These are phyloP conservation scores for Senecio squalidus DNA, from an alignment of 140 eudicot species.

Conservation along the genomic window DNA sequence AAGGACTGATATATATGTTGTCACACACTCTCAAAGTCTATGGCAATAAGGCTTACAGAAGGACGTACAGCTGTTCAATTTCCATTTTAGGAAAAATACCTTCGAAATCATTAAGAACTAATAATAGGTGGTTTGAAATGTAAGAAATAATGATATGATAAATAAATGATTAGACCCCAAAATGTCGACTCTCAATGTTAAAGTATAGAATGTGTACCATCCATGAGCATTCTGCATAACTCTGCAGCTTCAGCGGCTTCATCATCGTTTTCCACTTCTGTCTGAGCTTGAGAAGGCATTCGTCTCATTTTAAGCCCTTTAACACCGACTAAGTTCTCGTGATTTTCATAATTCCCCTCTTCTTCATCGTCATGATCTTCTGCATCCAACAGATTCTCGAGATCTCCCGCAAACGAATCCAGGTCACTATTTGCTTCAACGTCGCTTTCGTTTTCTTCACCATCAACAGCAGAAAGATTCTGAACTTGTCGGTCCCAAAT, in stretches of 20 bases:
- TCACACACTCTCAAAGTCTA: too few species aligned
- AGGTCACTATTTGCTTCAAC: slow-evolving; percentile 86
- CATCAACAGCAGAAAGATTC: slow-evolving; percentile 71
- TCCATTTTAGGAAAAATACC: too few species aligned
- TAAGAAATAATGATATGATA: too few species aligned
- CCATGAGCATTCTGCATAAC: slow-evolving; percentile 91
- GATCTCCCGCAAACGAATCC: slow-evolving; percentile 97
- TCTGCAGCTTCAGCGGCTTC: slow-evolving; percentile 99
- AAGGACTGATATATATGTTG: neutral
- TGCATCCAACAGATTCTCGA: slow-evolving; percentile 91
- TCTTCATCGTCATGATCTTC: slow-evolving; percentile 85
- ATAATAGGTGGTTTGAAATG: too few species aligned
- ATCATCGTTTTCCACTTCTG: slow-evolving; percentile 90
- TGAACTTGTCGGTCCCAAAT: slow-evolving; percentile 95
- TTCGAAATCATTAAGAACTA: too few species aligned
- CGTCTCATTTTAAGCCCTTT: slow-evolving; percentile 94
- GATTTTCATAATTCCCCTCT: slow-evolving; percentile 54
- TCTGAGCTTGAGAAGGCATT: slow-evolving; percentile 72
- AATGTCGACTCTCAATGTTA: too few species aligned
- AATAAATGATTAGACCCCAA: too few species aligned
- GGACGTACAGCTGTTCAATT: too few species aligned
- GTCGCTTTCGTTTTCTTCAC: slow-evolving; percentile 88
- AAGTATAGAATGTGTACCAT: slow-evolving; percentile 45
- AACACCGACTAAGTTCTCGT: slow-evolving; percentile 57
- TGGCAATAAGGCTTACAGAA: too few species aligned